Conservation (phyloP, 208 protist species). For the Zelonia costaricensis region DNA sequence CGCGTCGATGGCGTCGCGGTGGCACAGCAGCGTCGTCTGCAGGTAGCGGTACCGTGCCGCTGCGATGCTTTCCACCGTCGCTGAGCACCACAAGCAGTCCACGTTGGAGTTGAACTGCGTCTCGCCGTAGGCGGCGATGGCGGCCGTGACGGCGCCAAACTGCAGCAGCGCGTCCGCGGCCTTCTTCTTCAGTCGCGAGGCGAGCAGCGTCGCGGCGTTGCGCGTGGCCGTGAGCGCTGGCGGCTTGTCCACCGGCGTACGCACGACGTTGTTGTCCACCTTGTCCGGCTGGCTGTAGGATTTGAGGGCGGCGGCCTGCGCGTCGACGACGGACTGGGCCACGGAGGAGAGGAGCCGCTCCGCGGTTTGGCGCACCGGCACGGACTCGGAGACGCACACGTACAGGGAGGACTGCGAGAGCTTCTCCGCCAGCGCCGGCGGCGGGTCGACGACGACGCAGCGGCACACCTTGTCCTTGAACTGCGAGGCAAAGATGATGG, state of each 20-base stretch:
- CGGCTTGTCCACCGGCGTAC: constrained; percentile 37
- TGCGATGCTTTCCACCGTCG: constrained; percentile 80
- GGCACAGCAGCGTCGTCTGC: constrained; percentile 31
- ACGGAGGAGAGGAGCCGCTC: constrained; percentile 39
- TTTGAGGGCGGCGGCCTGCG: constrained; percentile 17
- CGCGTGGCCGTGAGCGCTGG: constrained; percentile 12
- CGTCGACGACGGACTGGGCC: constrained; percentile 30
- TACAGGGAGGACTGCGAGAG: constrained; percentile 16
- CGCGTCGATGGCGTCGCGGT: constrained; percentile 20
- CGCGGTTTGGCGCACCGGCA: constrained; percentile 37
- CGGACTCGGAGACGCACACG: constrained; percentile 8
- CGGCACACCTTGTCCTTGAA: constrained; percentile 74
- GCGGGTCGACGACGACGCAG: constrained; percentile 73
- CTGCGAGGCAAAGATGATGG: constrained; percentile 53
- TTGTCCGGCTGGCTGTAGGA: constrained; percentile 25
- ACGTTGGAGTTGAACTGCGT: constrained; percentile 57
- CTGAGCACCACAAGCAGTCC: constrained; percentile 75
- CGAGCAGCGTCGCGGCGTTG: constrained; percentile 12
- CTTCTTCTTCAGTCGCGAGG: constrained; percentile 54
- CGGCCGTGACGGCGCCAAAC: constrained; percentile 60
- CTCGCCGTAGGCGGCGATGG: constrained; percentile 56
- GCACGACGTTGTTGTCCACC: constrained; percentile 25
- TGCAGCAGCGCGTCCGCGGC: constrained; percentile 66
- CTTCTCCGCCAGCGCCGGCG: constrained; percentile 13
- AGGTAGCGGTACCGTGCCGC: constrained; percentile 71